Conservation (phyloP, 805 yeast genomes). For the Zygosaccharomyces gambellarensis region DNA sequence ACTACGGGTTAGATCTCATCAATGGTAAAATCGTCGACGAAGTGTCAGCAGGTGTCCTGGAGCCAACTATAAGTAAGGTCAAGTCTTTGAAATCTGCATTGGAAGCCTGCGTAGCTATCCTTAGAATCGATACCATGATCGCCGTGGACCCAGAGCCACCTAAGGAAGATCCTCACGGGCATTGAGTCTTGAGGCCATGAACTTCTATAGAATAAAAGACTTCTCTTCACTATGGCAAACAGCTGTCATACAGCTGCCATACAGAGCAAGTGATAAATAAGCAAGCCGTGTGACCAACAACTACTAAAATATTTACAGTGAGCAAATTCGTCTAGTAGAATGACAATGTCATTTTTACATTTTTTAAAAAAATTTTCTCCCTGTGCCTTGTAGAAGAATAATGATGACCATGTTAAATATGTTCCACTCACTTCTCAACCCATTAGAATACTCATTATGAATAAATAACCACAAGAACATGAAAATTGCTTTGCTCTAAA, state of each 20-base stretch:
- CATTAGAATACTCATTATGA: neutral
- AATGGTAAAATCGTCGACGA: constrained; percentile 90
- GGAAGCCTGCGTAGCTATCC: constrained; percentile 96
- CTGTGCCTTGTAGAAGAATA: neutral
- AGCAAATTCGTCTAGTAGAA: neutral
- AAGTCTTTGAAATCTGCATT: constrained; percentile 91
- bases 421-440: neutral
- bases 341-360: neutral
- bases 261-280: too few species aligned
- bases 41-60: constrained; percentile 79
- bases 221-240: neutral
- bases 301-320: neutral
- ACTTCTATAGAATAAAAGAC: neutral
- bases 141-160: constrained; percentile 94
- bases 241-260: neutral
- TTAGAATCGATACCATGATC: constrained; percentile 97
- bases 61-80: constrained; percentile 90
- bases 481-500: neutral
- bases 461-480: neutral
- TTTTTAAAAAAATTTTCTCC: too few species aligned
- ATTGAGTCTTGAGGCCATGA: constrained; percentile 27
- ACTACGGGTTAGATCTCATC: constrained; percentile 88
- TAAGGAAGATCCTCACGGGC: constrained; percentile 87
- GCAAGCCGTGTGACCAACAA: too few species aligned
- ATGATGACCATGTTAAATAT: neutral